phyloP scores from a whole-genome alignment of 2,329 filamentous ascomycete species.

The Cladosporium austrohemisphaericum region DNA sequence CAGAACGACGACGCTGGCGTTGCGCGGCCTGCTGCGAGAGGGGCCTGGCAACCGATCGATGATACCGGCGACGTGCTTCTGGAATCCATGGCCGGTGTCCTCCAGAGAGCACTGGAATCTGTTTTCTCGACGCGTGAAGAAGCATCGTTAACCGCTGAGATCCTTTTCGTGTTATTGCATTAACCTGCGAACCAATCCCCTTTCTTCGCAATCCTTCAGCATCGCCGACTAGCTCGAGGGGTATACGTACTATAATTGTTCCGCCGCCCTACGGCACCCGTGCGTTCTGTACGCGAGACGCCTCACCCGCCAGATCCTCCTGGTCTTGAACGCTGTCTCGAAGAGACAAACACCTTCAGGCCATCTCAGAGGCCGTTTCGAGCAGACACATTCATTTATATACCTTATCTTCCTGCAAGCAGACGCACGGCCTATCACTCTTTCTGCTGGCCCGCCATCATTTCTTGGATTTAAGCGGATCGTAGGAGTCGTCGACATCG shows the following conservation, averaged over 20 bases:
- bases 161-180: no score
- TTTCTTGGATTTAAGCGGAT: slow-evolving; percentile 3
- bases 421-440: slow-evolving; percentile 8
- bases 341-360: neutral
- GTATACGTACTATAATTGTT: no score
- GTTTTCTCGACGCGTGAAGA: neutral
- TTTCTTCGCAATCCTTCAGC: neutral
- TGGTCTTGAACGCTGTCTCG: neutral
- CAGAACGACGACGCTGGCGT: neutral
- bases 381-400: slow-evolving; percentile 4
- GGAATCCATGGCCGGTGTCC: no score
- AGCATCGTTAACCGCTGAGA: no score
- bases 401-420: neutral
- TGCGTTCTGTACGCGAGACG: slow-evolving; percentile 11
- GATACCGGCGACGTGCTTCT: neutral
- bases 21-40: slow-evolving; percentile 7
- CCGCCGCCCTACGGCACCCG: neutral
- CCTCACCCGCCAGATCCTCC: slow-evolving; percentile 5
- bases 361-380: no score
- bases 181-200: no score
- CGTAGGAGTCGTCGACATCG: slow-evolving; percentile 8
- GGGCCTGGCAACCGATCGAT: slow-evolving; percentile 3
- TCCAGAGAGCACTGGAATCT: neutral
- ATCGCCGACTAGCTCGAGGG: neutral
- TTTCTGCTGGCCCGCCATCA: slow-evolving; percentile 3